Evolutionary conservation across 192 early-diverging fungal species (phyloP).

Genomic region (Gryganskiella cystojenkinii): DNA sequence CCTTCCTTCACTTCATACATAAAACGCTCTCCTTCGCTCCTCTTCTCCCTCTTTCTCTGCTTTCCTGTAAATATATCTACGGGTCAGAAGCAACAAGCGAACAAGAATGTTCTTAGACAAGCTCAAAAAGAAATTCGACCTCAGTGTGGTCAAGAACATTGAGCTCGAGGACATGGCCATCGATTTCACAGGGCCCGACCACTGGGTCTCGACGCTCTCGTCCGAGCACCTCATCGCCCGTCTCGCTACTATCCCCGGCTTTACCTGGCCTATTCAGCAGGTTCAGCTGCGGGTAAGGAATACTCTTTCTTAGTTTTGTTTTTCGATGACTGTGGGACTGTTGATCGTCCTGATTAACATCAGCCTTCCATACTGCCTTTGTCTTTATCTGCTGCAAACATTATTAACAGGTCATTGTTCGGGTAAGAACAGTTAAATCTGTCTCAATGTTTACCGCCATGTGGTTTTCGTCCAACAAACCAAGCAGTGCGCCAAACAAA

Average conservation of each 20-base stretch:
- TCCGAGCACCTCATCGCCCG: slow-evolving; percentile 27
- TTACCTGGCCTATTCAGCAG: slow-evolving; percentile 45
- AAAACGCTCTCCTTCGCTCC: no score
- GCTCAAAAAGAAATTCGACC: slow-evolving; percentile 21
- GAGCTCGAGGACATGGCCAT: slow-evolving; percentile 39
- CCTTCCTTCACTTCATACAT: no score
- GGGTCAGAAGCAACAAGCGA: no score
- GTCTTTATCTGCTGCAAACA: background rate
- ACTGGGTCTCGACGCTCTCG: slow-evolving; percentile 24
- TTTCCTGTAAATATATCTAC: no score
- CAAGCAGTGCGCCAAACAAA: background rate
- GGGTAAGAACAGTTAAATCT: slow-evolving; percentile 5
- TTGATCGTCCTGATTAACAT: background rate
- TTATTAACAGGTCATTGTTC: slow-evolving; percentile 34
- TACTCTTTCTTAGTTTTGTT: no score
- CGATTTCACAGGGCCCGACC: slow-evolving; percentile 35
- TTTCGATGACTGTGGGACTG: no score
- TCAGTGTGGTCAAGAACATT: slow-evolving; percentile 35
- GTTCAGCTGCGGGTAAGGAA: slow-evolving; percentile 36
- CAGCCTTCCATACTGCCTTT: background rate
- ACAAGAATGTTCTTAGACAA: slow-evolving; percentile 20
- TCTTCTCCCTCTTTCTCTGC: background rate
- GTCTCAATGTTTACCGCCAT: background rate
- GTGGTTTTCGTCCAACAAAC: background rate
- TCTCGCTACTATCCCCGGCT: slow-evolving; percentile 36